Percentiles rank a stretch among this genome's conserved stretches.
Evolutionary conservation across 1,139 yeast species (phyloP).

Genomic region (Yamadazyma triangularis): DNA sequence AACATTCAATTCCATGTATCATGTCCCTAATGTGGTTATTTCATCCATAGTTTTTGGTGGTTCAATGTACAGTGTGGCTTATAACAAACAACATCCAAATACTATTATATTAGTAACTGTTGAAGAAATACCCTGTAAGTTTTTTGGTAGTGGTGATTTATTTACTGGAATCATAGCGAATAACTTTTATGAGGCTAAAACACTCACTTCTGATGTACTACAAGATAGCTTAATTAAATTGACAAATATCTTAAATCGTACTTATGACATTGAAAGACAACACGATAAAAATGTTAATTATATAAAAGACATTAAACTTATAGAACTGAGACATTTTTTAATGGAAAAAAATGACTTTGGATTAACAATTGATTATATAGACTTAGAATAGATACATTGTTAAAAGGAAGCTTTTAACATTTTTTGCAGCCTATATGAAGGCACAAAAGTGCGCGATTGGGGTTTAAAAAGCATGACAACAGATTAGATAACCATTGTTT

Average conservation of each 20-base stretch:
- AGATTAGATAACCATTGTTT: too few relatives aligned
- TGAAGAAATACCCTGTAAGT: slow-evolving; percentile 28
- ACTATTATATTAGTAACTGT: slow-evolving; percentile 26
- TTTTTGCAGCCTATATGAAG: too few relatives aligned
- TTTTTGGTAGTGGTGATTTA: slow-evolving; percentile 46
- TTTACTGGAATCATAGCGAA: slow-evolving; percentile 39
- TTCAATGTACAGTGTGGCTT: slow-evolving; percentile 33
- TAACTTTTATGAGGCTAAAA: slow-evolving; percentile 17
- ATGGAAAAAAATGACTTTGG: slow-evolving; percentile 2
- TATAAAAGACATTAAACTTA: slow-evolving; percentile 26
- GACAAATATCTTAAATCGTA: slow-evolving; percentile 24
- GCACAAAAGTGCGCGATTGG: too few relatives aligned
- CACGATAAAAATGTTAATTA: slow-evolving; percentile 13
- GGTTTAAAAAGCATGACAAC: too few relatives aligned
- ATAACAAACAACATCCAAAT: slow-evolving; percentile 7
- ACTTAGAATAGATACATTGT: too few relatives aligned
- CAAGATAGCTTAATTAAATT: slow-evolving; percentile 25
- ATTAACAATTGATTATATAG: too few relatives aligned
- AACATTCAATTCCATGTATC: slow-evolving; percentile 44
- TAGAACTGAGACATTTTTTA: slow-evolving; percentile 7
- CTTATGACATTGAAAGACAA: slow-evolving; percentile 20
- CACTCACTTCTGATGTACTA: slow-evolving; percentile 23
- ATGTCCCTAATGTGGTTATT: slow-evolving; percentile 62
- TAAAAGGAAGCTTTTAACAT: too few relatives aligned
- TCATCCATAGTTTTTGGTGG: slow-evolving; percentile 31